Percentiles rank a stretch among this genome's conserved stretches.
Evolutionary conservation across 2,329 filamentous ascomycete species (phyloP).

Genomic region (Leptodontidium sp.): DNA sequence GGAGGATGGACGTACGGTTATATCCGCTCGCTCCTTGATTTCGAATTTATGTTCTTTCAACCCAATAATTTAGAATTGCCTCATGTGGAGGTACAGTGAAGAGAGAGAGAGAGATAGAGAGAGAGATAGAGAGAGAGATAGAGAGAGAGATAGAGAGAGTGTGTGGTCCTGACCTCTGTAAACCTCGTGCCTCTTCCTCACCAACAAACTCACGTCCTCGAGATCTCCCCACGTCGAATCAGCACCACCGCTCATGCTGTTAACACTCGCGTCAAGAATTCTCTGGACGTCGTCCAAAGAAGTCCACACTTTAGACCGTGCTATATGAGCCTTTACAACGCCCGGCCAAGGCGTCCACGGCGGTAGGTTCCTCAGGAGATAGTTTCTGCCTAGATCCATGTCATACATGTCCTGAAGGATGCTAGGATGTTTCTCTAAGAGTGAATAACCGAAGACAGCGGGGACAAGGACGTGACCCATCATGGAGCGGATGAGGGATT

Average conservation of each 20-base stretch:
- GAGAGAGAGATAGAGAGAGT: too few species aligned
- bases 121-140: too few species aligned
- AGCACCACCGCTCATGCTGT: constrained; percentile 51
- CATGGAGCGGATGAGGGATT: constrained; percentile 63
- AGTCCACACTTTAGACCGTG: constrained; percentile 52
- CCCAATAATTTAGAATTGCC: background rate
- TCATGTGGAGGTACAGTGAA: too few species aligned
- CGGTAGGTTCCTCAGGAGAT: constrained; percentile 62
- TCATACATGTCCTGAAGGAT: constrained; percentile 63
- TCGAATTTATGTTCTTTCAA: constrained; percentile 47
- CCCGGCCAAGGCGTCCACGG: constrained; percentile 62
- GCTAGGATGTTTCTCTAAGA: constrained; percentile 59
- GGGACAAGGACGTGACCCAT: constrained; percentile 59
- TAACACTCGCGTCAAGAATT: constrained; percentile 52
- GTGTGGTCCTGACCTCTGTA: constrained; percentile 17
- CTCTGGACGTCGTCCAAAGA: constrained; percentile 52
- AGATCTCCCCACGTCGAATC: constrained; percentile 36
- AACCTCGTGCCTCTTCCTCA: constrained; percentile 11
- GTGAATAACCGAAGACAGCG: constrained; percentile 60
- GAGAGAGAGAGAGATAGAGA: too few species aligned
- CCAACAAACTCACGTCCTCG: constrained; percentile 23
- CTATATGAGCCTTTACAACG: constrained; percentile 56
- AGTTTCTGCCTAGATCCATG: constrained; percentile 61
- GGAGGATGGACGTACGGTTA: constrained; percentile 32
- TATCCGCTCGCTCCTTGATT: constrained; percentile 34